phyloP scores from a whole-genome alignment of 768 basidiomycete species.

The Tephrocybe sp. region DNA sequence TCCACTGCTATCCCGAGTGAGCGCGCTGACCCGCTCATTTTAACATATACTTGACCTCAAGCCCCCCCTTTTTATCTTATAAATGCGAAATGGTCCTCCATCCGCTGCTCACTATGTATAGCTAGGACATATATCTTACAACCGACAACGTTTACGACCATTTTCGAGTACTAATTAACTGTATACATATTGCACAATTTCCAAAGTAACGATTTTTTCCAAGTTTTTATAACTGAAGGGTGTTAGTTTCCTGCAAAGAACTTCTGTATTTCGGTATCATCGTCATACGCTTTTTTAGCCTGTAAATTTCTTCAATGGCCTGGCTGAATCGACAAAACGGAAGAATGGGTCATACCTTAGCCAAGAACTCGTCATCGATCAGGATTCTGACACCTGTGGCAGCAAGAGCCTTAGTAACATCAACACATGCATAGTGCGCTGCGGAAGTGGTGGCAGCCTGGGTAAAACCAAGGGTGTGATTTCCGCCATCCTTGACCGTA shows the following conservation, averaged over 20 bases:
- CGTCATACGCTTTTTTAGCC: constrained; percentile 51
- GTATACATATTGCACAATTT: too few species aligned
- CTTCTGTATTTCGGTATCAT: constrained; percentile 29
- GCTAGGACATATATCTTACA: too few species aligned
- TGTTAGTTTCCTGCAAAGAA: constrained; percentile 5
- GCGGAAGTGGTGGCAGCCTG: constrained; percentile 56
- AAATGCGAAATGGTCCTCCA: too few species aligned
- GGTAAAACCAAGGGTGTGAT: constrained; percentile 74
- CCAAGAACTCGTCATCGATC: constrained; percentile 64
- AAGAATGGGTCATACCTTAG: constrained; percentile 11
- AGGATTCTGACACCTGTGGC: constrained; percentile 67
- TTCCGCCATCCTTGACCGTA: constrained; percentile 68
- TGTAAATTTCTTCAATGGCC: constrained; percentile 15
- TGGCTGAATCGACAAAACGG: background rate
- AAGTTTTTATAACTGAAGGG: too few species aligned
- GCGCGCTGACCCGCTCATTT: too few species aligned
- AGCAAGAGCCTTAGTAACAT: constrained; percentile 71
- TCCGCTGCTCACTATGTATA: too few species aligned
- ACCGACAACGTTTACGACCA: too few species aligned
- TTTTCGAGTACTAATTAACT: too few species aligned
- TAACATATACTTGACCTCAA: too few species aligned
- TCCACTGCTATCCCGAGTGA: too few species aligned
- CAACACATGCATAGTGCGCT: constrained; percentile 68
- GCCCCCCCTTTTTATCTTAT: too few species aligned
- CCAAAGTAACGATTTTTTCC: too few species aligned